Percentiles rank a stretch among this genome's conserved stretches.
Evolutionary conservation across 2,329 filamentous ascomycete species (phyloP).

Genomic region (Pyrenochaeta sp.): DNA sequence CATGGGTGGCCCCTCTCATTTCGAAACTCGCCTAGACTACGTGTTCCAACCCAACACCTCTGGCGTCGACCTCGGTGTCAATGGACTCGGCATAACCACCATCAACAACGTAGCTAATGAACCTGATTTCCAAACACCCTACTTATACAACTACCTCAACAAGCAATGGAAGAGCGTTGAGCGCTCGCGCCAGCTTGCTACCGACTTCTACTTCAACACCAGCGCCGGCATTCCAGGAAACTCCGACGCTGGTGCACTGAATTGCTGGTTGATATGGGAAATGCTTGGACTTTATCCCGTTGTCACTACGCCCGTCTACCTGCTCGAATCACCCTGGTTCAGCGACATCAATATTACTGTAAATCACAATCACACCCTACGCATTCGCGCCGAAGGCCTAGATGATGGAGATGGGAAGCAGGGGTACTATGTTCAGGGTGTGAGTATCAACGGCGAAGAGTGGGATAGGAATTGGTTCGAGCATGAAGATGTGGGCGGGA

Average conservation of each 20-base stretch:
- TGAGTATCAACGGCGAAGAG: conserved; percentile 61
- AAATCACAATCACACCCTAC: conserved; percentile 50
- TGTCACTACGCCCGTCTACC: conserved; percentile 58
- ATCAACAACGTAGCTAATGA: conserved; percentile 52
- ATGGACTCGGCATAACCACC: conserved; percentile 46
- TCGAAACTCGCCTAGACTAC: conserved; percentile 54
- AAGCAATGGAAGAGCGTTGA: conserved; percentile 49
- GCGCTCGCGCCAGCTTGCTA: conserved; percentile 44
- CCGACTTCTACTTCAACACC: conserved; percentile 53
- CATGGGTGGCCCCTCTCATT: conserved; percentile 52
- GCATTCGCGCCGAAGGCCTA: conserved; percentile 55
- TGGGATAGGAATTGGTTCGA: conserved; percentile 66
- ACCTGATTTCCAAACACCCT: conserved; percentile 52
- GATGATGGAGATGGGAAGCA: conserved; percentile 53
- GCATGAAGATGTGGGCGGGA: conserved; percentile 56
- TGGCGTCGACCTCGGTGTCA: conserved; percentile 46
- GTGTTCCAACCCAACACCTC: conserved; percentile 51
- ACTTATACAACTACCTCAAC: conserved; percentile 54
- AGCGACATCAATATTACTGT: conserved; percentile 48
- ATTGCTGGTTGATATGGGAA: conserved; percentile 62
- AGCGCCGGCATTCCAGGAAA: conserved; percentile 57
- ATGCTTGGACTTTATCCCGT: conserved; percentile 60
- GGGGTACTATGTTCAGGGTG: conserved; percentile 62
- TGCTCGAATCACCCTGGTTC: conserved; percentile 59
- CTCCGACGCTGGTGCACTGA: conserved; percentile 58